phyloP scores from a whole-genome alignment of 371 early-diverging fungal species.

The Mucor saturninus region DNA sequence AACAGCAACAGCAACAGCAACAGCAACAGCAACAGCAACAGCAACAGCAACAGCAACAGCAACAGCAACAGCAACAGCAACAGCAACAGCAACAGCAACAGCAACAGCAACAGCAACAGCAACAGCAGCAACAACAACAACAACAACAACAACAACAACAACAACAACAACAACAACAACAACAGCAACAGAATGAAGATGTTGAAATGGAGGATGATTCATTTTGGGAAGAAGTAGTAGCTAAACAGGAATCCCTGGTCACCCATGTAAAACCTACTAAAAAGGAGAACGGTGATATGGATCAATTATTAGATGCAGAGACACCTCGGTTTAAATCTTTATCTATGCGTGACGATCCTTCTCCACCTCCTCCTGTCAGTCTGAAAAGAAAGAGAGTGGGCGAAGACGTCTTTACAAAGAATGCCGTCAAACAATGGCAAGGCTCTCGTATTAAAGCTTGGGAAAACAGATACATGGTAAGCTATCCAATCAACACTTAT shows the following conservation, averaged over 20 bases:
- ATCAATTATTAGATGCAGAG: conserved; percentile 10
- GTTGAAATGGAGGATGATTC: conserved; percentile 15
- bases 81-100: too few species aligned
- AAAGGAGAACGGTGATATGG: neutral
- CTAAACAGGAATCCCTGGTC: neutral
- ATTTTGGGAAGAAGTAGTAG: conserved; percentile 11
- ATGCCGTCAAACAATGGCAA: conserved; percentile 62
- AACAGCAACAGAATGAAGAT: conserved; percentile 1
- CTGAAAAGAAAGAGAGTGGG: conserved; percentile 35
- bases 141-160: too few species aligned
- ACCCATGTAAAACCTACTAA: neutral
- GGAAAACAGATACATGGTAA: conserved; percentile 54
- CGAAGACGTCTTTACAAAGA: conserved; percentile 61
- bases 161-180: neutral
- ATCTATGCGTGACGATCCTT: conserved; percentile 7
- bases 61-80: too few species aligned
- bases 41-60: too few species aligned
- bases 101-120: too few species aligned
- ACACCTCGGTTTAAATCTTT: conserved; percentile 18
- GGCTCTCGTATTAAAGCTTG: conserved; percentile 65
- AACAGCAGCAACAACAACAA: too few species aligned
- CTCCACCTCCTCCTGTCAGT: neutral
- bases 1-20: too few species aligned
- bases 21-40: too few species aligned
- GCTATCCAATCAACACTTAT: neutral